Evolutionary conservation across 208 protist species (phyloP), one percentile per base, ranked within the genome.

Genomic region (Trypanosoma avium): DNA sequence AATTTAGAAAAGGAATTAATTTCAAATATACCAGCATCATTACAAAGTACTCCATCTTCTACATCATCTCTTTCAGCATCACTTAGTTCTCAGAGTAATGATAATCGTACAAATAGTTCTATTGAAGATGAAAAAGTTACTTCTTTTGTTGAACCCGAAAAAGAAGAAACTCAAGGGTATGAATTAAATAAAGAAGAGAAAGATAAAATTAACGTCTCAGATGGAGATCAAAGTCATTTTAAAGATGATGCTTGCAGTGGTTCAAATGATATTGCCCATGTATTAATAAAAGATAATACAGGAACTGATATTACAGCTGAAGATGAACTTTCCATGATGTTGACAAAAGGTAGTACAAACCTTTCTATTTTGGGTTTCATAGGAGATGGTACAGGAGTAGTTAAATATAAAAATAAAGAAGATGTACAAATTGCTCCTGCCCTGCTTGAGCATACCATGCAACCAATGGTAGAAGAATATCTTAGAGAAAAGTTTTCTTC

Each of bases 281-380:
- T 43, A 17, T 2, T 26, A 2, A 5, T 17, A 19, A 4, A 12
- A 35, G 10, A 33, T 26, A 27, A 6, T 21, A 17, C 6, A 12
- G 4, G n/a, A 8, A 21, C 22, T 49, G 45, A 1, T 6, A 47
- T 8, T 10, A 12, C 4, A 48, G 29, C 5, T 13, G 58, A 53
- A 30, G 58, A 63, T 12, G 58, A 63, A 1, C 6, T 53, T 49
- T 63, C 30, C 22, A 63, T 53, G 58, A 32, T 63, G 19, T 21
- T 53, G 26, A 53, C 38, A 35, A 63, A 42, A 32, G 19, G 5
- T 21, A 63, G 43, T 21, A 49, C 45, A n/a, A n/a, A n/a, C n/a
- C n/a, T n/a, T n/a, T n/a, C n/a, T n/a, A n/a, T n/a, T n/a, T n/a
- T n/a, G n/a, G n/a, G n/a, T n/a, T n/a, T n/a, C n/a, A n/a, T n/a